phyloP scores from a whole-genome alignment of 768 basidiomycete species.

The Termitomyces heimii region DNA sequence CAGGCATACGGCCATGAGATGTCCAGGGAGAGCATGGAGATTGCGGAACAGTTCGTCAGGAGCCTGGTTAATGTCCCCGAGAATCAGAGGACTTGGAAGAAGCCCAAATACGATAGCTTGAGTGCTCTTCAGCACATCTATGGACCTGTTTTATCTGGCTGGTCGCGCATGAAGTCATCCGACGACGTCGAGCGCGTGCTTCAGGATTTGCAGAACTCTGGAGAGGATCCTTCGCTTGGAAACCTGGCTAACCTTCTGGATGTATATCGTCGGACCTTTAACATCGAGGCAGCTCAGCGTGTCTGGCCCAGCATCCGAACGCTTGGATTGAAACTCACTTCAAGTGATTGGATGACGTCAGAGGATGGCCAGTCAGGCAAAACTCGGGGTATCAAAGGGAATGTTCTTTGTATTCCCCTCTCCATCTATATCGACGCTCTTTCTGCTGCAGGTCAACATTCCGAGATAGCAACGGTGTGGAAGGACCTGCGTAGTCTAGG shows the following conservation, averaged over 20 bases:
- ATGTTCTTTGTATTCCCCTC: slow-evolving; percentile 67
- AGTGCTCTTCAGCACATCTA: slow-evolving; percentile 50
- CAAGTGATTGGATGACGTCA: slow-evolving; percentile 25
- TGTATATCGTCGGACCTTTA: slow-evolving; percentile 55
- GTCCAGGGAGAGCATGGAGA: slow-evolving; percentile 41
- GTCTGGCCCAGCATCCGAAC: slow-evolving; percentile 69
- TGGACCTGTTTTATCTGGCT: slow-evolving; percentile 53
- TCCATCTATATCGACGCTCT: slow-evolving; percentile 79
- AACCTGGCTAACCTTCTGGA: slow-evolving; percentile 65
- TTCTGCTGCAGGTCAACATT: slow-evolving; percentile 56
- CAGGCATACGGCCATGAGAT: slow-evolving; percentile 49
- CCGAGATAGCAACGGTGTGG: slow-evolving; percentile 64
- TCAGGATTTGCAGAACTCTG: slow-evolving; percentile 42
- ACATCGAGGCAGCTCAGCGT: slow-evolving; percentile 47
- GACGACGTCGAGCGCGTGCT: slow-evolving; percentile 55
- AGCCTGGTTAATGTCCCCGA: slow-evolving; percentile 35
- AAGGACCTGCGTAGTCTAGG: slow-evolving; percentile 50
- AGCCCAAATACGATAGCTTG: slow-evolving; percentile 29
- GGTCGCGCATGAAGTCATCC: slow-evolving; percentile 34
- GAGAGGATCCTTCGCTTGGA: slow-evolving; percentile 53
- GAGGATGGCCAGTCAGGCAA: slow-evolving; percentile 9
- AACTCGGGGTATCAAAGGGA: slow-evolving; percentile 26
- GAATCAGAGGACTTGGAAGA: slow-evolving; percentile 32
- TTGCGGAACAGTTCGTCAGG: slow-evolving; percentile 64
- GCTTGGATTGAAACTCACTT: slow-evolving; percentile 41